Base-by-base conservation (phyloP, 1,284 basidiomycete species). In the Sphagnurus paluster region DNA sequence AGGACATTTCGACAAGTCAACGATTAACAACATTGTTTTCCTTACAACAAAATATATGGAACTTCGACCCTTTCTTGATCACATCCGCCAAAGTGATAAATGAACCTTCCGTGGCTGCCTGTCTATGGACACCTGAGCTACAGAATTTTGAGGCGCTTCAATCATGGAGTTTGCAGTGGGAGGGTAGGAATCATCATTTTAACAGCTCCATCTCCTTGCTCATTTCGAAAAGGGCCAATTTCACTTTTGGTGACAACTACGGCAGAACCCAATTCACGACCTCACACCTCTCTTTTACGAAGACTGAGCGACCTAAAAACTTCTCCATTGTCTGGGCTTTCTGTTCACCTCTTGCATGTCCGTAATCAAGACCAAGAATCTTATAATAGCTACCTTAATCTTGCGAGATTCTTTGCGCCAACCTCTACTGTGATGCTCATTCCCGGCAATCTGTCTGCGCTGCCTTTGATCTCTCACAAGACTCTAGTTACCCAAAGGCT, bases 341-440 rank as follows among this genome's bases (percentile, higher is more conserved):
- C 70, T 8, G 50, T 77, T 3, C 82, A 87, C 57, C 44, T 84
- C 14, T 52, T 85, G 11, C 71, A 76, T 50, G 56, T 75, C 26
- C 53, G 60, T n/a, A 61, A 69, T 6, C 46, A 61, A 10, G 60
- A 64, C 0, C 62, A 72, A 11, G 59, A 46, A 16, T 74, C 74
- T 11, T 70, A 76, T 17, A 85, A 85, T 51, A 61, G 69, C 7
- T 80, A 79, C 56, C 68, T 86, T 33, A 87, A 87, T 58, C 55
- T 85, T 17, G 84, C 82, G 3, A 71, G 83, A 17, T 63, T 84
- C 40, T 78, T 84, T 58, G 69, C 83, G 5, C 67, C 58, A 4
- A 80, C 81, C 8, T 57, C 69, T 0, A 63, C 59, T 23, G 73
- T 79, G 6, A 62, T 77, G 33, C 61, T 87, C 43, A 77, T 82